Evolutionary conservation across 257 asterid genomes (phyloP).

Genomic region (Primulina huaijiensis): DNA sequence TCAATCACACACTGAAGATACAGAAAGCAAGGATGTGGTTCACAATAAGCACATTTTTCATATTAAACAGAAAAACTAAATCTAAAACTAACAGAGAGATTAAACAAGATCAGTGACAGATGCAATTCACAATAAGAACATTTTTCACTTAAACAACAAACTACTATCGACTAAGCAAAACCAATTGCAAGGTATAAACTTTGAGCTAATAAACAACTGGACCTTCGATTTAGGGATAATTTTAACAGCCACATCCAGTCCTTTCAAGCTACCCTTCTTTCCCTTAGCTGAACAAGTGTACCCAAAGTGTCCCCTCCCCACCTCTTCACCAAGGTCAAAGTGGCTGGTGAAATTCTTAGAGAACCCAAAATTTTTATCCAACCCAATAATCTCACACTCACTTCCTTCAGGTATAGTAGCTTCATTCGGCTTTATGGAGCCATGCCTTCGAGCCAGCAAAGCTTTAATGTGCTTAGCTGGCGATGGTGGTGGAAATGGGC

Average conservation of each 20-base stretch:
- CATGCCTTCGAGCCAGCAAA: conserved; percentile 78
- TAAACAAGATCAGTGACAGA: conserved; percentile 7
- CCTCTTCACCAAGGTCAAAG: conserved; percentile 79
- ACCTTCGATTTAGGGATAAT: conserved; percentile 89
- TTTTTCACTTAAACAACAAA: not conserved
- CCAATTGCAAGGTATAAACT: conserved; percentile 6
- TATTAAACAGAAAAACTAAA: not conserved
- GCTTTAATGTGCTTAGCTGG: conserved; percentile 97
- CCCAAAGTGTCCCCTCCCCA: conserved; percentile 95
- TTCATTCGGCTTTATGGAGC: conserved; percentile 86
- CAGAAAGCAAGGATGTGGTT: not conserved
- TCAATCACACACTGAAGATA: not conserved
- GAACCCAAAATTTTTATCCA: conserved; percentile 80
- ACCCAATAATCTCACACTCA: conserved; percentile 70
- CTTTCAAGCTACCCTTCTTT: conserved; percentile 79
- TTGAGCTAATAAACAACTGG: conserved; percentile 20
- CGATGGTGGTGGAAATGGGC: conserved; percentile 96
- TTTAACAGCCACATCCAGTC: conserved; percentile 90
- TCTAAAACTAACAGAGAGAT: conserved; percentile 11
- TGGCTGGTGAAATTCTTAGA: conserved; percentile 55
- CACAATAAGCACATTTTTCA: not conserved
- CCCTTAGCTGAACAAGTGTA: conserved; percentile 79
- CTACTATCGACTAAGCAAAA: conserved; percentile 2
- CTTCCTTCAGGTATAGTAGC: conserved; percentile 92
- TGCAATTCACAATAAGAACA: conserved; percentile 13